Percentiles rank a stretch among this genome's conserved stretches.
These are phyloP conservation scores for Leptomonas seymouri DNA, from an alignment of 208 protist genomes.

Conservation along the genomic window DNA sequence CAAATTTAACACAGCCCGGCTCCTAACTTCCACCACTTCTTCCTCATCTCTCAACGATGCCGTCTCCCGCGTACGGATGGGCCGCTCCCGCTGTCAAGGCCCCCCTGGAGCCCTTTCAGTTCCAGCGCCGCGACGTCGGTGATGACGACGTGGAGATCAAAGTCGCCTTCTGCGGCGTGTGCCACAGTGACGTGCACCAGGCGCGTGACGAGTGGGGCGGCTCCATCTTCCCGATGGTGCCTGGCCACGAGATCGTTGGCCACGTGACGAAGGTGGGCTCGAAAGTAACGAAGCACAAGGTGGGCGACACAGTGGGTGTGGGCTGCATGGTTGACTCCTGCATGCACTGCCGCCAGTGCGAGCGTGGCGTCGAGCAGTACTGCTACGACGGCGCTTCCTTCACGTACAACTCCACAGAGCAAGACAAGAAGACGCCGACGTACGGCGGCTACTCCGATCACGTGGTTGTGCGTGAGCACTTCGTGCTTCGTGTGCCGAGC, in stretches of 20 bases:
- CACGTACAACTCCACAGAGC: conserved; percentile 62
- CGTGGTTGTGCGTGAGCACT: conserved; percentile 68
- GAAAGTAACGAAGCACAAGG: conserved; percentile 76
- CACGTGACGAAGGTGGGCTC: conserved; percentile 64
- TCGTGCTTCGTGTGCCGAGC: conserved; percentile 71
- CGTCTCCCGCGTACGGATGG: conserved; percentile 48
- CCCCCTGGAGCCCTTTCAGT: conserved; percentile 51
- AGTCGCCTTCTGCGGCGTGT: conserved; percentile 81
- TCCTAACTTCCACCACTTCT: too few relatives aligned
- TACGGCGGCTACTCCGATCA: conserved; percentile 79
- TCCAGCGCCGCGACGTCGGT: conserved; percentile 45
- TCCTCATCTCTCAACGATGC: conserved; percentile 33
- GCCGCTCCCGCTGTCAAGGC: conserved; percentile 46
- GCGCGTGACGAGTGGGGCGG: conserved; percentile 62
- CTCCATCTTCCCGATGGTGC: conserved; percentile 65
- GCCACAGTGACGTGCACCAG: conserved; percentile 82
- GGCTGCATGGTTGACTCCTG: conserved; percentile 92
- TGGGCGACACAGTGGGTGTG: conserved; percentile 83
- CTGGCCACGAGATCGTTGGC: conserved; percentile 82
- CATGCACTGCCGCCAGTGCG: conserved; percentile 59
- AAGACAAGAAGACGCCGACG: conserved; percentile 41
- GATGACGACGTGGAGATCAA: conserved; percentile 67
- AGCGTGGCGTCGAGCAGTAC: conserved; percentile 72
- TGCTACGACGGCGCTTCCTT: conserved; percentile 53
- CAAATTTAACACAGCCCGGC: too few relatives aligned